phyloP scores from a whole-genome alignment of 2,329 filamentous ascomycete species.

The Claviceps humidiphila region DNA sequence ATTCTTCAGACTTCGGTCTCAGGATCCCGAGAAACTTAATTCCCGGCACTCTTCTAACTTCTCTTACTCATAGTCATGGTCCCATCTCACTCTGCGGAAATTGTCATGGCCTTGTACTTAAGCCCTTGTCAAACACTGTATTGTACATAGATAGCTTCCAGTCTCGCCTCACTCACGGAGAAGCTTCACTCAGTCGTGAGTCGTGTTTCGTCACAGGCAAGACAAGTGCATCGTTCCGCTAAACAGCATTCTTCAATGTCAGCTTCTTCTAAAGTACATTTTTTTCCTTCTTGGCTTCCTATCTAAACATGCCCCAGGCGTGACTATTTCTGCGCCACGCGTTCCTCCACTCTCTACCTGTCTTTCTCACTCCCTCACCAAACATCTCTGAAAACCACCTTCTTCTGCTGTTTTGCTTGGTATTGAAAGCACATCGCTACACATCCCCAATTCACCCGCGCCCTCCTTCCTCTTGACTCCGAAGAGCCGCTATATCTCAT shows the following conservation, averaged over 20 bases:
- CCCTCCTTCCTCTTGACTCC: not conserved
- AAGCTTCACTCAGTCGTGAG: too few relatives aligned
- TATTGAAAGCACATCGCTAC: conserved; percentile 11
- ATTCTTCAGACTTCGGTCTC: not conserved
- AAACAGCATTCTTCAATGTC: conserved; percentile 10
- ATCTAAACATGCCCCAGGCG: conserved; percentile 17
- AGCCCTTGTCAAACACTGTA: too few relatives aligned
- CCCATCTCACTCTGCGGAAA: too few relatives aligned
- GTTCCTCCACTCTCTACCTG: too few relatives aligned
- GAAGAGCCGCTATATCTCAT: conserved; percentile 9
- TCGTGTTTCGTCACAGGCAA: not conserved
- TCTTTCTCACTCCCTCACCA: not conserved
- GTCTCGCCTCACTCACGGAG: too few relatives aligned
- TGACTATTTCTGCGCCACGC: not conserved
- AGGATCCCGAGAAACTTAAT: too few relatives aligned
- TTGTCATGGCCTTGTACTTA: too few relatives aligned
- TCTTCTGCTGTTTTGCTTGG: conserved; percentile 10
- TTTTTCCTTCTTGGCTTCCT: conserved; percentile 12
- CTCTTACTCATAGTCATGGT: too few relatives aligned
- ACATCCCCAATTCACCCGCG: conserved; percentile 1
- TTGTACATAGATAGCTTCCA: too few relatives aligned
- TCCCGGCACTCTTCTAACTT: too few relatives aligned
- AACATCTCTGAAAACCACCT: not conserved
- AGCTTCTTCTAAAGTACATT: conserved; percentile 31
- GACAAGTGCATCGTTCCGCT: not conserved